Evolutionary conservation across 1,284 basidiomycete species (phyloP).

Genomic region (Ceratobasidium papillatum): DNA sequence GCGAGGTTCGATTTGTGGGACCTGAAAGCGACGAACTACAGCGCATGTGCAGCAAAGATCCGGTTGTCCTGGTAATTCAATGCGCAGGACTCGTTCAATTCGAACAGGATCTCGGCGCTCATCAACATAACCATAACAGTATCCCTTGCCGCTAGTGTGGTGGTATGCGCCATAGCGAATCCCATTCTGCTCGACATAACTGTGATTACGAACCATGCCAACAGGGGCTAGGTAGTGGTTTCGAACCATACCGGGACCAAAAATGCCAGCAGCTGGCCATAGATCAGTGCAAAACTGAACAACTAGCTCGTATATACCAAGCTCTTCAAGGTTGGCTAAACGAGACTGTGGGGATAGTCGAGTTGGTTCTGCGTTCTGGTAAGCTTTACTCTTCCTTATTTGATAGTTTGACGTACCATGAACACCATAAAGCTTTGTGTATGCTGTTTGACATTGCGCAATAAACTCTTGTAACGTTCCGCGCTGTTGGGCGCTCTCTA

Average conservation of each 20-base stretch:
- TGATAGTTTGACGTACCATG: too few species aligned
- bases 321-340: background rate
- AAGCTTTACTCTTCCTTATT: too few species aligned
- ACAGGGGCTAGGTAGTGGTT: too few species aligned
- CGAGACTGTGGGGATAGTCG: conserved; percentile 2
- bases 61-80: background rate
- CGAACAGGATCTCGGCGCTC: background rate
- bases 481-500: background rate
- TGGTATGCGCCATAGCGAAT: background rate
- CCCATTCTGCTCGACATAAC: conserved; percentile 2
- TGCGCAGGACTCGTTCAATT: background rate
- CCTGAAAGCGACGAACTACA: background rate
- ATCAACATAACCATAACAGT: conserved; percentile 16
- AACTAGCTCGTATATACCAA: background rate
- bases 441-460: background rate
- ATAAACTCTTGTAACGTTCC: background rate
- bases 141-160: background rate
- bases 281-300: background rate
- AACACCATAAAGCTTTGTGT: background rate
- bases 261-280: conserved; percentile 22
- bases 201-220: background rate
- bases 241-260: background rate
- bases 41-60: background rate
- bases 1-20: background rate
- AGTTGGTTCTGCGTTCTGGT: background rate